Base-by-base conservation (phyloP, 192 early-diverging fungal species). In the Anaeromyces robustus region DNA sequence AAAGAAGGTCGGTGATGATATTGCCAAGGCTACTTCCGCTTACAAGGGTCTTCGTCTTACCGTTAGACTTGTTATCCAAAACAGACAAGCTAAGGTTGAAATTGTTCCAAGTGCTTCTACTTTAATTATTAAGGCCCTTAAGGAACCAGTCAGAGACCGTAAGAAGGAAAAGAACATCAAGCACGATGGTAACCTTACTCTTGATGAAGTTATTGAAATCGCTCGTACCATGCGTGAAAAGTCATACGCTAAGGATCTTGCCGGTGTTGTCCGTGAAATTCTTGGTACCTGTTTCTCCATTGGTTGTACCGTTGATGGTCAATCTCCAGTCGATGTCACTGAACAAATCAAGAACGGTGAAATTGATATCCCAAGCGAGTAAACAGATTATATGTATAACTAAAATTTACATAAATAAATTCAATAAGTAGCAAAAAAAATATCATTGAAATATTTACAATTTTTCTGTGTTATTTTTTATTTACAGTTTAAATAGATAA, bases 151-250 rank as follows among this genome's bases (percentile, higher is more conserved):
- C 31, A 89, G 97, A 82, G 97, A 99, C 89, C 90, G 92, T 88
- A 99, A 99, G 94, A 99, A 99, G 95, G 97, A 99, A 88, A 99
- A 99, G 95, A 99, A 99, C 94, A 96, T 98, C 87, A 92, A 96
- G 89, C 97, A 98, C 92, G 90, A 86, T 85, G 97, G 97, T 83
- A 99, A 99, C 93, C 89, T 99, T 85, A 88, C 94, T 80, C 85
- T 99, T 43, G 93, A 97, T 86, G 93, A 96, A 80, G 91, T 99
- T 80, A 93, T 97, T 84, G 96, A 97, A 83, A 91, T 99, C 86
- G 97, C 97, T 84, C 95, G 94, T 85, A 95, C 90, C 86, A 96
- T 99, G 94, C 93, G 94, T 77, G 84, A 84, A 81, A 99, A 97
- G 94, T 98, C 96, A 79, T 84, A 93, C 81, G 94, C 97, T 82